Evolutionary conservation across 495 filamentous ascomycete genomes (phyloP), one percentile per base, ranked within the genome.

Genomic region (Annulohypoxylon maeteangense): DNA sequence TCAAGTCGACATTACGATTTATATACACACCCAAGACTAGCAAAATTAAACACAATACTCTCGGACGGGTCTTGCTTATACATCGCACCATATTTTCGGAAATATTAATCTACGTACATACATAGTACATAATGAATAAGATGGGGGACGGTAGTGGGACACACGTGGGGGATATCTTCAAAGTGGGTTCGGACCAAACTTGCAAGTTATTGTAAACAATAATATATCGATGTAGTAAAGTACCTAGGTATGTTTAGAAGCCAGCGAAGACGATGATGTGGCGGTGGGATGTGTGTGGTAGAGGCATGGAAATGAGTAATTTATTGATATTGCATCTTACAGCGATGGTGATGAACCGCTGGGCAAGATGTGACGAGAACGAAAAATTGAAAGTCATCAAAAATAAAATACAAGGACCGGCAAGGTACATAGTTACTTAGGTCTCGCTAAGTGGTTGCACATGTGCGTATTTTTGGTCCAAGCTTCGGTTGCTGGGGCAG

Each of bases 401-500:
- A 55, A 40, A 38, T 25, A 40, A 25, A 38, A 40, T n/a, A 40
- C 54, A 32, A 54, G 25, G 29, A 31, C 23, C 27, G n/a, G 50
- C 7, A 7, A 27, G 54, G 34, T 57, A 57, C 32, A 7, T 12
- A 2, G 31, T 18, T 57, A 54, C 27, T 16, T 27, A 32, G 14
- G 18, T n/a, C 51, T 55, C 31, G 51, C n/a, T 20, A 56, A 36
- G 53, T 56, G 53, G 22, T 32, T 56, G 53, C n/a, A n/a, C n/a
- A n/a, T n/a, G n/a, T n/a, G n/a, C 54, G 47, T 44, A 61, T 20
- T 11, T 36, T n/a, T 66, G 75, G 45, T 22, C 44, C 44, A 42
- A 50, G 64, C 38, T 55, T 53, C 48, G 7, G 75, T 78, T 78
- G 73, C 74, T 51, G 32, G 58, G 74, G 45, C 70, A 74, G 56